Evolutionary conservation across 805 yeast genomes (phyloP).

Genomic region (Yarrowia sp.): DNA sequence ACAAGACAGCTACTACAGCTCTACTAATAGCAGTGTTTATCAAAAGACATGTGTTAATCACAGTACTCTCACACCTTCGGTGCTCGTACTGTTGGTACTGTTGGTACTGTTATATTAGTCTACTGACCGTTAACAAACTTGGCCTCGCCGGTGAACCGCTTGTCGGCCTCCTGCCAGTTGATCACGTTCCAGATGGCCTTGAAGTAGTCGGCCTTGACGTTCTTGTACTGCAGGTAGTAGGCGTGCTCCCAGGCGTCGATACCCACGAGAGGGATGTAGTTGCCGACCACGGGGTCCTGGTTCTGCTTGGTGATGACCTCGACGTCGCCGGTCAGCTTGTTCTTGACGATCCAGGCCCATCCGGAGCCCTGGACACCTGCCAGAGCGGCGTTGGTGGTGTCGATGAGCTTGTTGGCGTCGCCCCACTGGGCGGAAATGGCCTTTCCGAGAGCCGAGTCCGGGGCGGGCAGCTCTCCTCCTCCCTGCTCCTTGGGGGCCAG

Average conservation of each 20-base stretch:
- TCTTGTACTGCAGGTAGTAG: conserved; percentile 90
- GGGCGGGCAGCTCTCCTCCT: conserved; percentile 72
- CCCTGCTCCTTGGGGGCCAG: conserved; percentile 76
- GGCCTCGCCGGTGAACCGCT: conserved; percentile 53
- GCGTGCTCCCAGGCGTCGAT: conserved; percentile 98
- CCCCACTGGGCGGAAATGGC: conserved; percentile 73
- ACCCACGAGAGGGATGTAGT: conserved; percentile 77
- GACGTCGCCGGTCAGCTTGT: conserved; percentile 69
- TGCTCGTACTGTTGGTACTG: neutral
- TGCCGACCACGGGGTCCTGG: conserved; percentile 83
- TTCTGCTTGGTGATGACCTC: conserved; percentile 83
- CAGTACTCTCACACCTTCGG: too few relatives aligned
- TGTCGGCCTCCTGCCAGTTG: conserved; percentile 91
- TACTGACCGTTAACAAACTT: conserved; percentile 7
- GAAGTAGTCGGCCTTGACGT: conserved; percentile 90
- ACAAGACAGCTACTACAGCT: too few relatives aligned
- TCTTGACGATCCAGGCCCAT: conserved; percentile 91
- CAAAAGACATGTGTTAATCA: too few relatives aligned
- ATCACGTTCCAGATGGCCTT: conserved; percentile 93
- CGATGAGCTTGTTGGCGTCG: conserved; percentile 69
- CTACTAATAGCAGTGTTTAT: too few relatives aligned
- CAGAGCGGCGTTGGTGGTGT: conserved; percentile 68
- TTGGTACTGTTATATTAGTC: too few relatives aligned
- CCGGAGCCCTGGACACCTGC: conserved; percentile 96
- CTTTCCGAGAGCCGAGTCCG: conserved; percentile 63